Evolutionary conservation across 768 basidiomycete genomes (phyloP), one percentile per base, ranked within the genome.

Genomic region (Coprinopsis strossmayeri): DNA sequence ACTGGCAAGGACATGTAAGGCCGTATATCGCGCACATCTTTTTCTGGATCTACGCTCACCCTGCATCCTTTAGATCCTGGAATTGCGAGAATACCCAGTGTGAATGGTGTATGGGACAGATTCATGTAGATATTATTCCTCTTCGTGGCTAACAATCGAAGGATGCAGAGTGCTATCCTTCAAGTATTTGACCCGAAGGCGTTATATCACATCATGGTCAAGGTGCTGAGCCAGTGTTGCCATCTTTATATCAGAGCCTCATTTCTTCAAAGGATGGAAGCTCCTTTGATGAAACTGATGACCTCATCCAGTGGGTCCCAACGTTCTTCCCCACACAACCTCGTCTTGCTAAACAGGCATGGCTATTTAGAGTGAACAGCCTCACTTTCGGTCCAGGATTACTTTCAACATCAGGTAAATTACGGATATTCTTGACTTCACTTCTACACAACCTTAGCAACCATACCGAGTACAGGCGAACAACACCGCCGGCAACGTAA

Each of bases 401-500:
- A n/a, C 28, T 59, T 1, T n/a, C 57, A 2, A 61, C 58, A 1
- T 44, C 57, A 17, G 59, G 64, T 62, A 46, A 23, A 45, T 32
- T 15, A 5, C 5, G 11, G 35, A 41, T 3, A n/a, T 15, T 10
- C 28, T 23, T 32, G 17, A 24, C 15, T 32, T 48, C 20, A 43
- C n/a, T 25, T 34, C 21, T 17, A 40, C 40, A 30, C 11, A 23
- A 25, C 39, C 5, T 11, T 3, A 27, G 13, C 12, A 12, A 15
- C n/a, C 43, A 10, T 3, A 17, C 37, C 32, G 23, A 21, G 13
- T 17, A n/a, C 20, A 69, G 69, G 69, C 25, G 62, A 65, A 12
- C 63, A 64, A 18, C 69, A 71, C 50, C 48, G 57, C 18, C 67
- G 61, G 32, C 70, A 70, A 48, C 62, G 68, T 21, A 70, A 67